A percentile compares a stretch with the other conserved stretches of the same genome.
These are phyloP conservation scores for Fusarium equiseti DNA, from an alignment of 2,329 filamentous ascomycete genomes.

Conservation along the genomic window DNA sequence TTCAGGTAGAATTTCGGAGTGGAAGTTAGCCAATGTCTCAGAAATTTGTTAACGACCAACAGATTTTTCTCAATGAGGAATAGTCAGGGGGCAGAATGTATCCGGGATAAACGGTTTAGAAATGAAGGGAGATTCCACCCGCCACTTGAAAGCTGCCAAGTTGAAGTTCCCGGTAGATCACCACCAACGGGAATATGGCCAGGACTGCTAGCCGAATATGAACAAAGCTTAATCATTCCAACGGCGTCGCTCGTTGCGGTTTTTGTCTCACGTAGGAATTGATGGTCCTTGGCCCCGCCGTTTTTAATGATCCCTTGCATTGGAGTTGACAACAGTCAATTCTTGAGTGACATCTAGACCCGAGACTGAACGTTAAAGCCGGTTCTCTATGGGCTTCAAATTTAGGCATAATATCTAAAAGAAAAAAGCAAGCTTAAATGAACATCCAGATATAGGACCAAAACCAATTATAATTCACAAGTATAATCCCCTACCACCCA, in stretches of 20 bases:
- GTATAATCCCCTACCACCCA: constrained; percentile 54
- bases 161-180: not conserved
- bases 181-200: not conserved
- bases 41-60: not conserved
- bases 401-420: no score
- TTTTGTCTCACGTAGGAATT: not conserved
- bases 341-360: no score
- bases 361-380: no score
- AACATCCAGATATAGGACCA: no score
- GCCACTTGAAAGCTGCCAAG: fast-evolving
- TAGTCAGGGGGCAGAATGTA: not conserved
- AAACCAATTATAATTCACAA: no score
- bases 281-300: not conserved
- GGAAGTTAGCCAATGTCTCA: not conserved
- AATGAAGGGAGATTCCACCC: not conserved
- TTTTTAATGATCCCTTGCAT: fast-evolving
- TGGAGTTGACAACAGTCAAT: no score
- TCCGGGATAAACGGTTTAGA: no score
- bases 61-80: not conserved
- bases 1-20: not conserved
- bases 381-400: no score
- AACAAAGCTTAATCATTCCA: not conserved
- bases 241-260: fast-evolving
- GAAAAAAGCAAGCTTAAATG: no score
- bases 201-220: not conserved